phyloP scores from a whole-genome alignment of 2,329 filamentous ascomycete genomes.

The Neofusicoccum kwambonambiense region DNA sequence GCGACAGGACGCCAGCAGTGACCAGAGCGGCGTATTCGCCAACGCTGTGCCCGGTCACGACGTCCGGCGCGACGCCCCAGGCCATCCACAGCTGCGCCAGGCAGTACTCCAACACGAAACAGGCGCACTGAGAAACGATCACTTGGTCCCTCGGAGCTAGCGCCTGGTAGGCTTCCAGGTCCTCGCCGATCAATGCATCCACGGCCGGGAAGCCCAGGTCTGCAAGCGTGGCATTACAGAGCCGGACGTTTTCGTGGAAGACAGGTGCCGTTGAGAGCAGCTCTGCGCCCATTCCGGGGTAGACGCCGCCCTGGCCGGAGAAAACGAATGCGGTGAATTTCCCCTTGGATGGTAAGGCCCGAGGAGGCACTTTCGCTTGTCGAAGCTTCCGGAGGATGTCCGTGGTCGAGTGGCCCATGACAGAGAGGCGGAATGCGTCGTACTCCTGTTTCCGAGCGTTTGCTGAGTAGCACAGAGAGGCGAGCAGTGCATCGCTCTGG shows the following conservation, averaged over 20 bases:
- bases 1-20: neutral
- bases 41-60: constrained; percentile 22
- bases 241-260: constrained; percentile 23
- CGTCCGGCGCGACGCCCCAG: constrained; percentile 19
- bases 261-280: constrained; percentile 19
- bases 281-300: constrained; percentile 17
- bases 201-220: constrained; percentile 19
- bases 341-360: neutral
- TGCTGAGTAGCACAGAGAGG: neutral
- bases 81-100: constrained; percentile 30
- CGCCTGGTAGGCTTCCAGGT: neutral
- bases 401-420: neutral
- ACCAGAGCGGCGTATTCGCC: constrained; percentile 15
- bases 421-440: neutral
- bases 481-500: neutral
- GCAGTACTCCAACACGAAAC: constrained; percentile 35
- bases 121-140: constrained; percentile 27
- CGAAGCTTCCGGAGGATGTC: neutral
- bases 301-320: constrained; percentile 18
- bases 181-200: constrained; percentile 23
- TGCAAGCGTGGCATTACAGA: neutral
- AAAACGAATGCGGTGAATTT: constrained; percentile 1
- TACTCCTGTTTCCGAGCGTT: neutral
- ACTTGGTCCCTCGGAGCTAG: constrained; percentile 19
- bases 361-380: neutral